These are phyloP conservation scores for Fusarium incarnatum DNA, from an alignment of 2,329 filamentous ascomycete species.

Conservation along the genomic window DNA sequence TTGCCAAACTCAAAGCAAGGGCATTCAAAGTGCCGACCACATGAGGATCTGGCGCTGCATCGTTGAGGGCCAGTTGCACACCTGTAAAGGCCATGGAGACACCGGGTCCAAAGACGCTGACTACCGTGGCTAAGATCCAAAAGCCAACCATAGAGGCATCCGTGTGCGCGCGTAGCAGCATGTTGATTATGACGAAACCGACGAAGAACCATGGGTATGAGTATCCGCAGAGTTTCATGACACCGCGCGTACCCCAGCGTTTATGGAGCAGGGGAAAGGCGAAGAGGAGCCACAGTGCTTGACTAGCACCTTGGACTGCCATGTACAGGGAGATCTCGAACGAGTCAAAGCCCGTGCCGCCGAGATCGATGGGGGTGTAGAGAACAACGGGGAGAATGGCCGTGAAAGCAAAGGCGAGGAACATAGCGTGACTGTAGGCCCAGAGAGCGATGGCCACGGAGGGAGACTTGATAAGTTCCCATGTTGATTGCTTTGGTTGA, in stretches of 20 bases:
- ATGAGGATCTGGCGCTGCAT: slow-evolving; percentile 73
- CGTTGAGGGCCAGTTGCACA: slow-evolving; percentile 79
- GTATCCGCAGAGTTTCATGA: slow-evolving; percentile 67
- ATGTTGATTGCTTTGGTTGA: slow-evolving; percentile 38
- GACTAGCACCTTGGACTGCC: slow-evolving; percentile 71
- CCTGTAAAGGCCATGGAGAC: slow-evolving; percentile 78
- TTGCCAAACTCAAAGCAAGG: slow-evolving; percentile 65
- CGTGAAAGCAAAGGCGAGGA: slow-evolving; percentile 78
- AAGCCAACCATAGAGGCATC: slow-evolving; percentile 58
- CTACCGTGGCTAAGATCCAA: slow-evolving; percentile 61
- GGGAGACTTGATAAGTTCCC: slow-evolving; percentile 67
- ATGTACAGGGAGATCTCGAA: slow-evolving; percentile 75
- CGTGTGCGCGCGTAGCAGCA: slow-evolving; percentile 54
- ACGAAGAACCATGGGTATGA: slow-evolving; percentile 74
- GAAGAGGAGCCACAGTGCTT: slow-evolving; percentile 78
- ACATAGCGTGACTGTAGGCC: slow-evolving; percentile 73
- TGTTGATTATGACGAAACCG: slow-evolving; percentile 67
- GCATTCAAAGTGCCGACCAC: slow-evolving; percentile 79
- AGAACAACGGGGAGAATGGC: slow-evolving; percentile 76
- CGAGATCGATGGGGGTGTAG: slow-evolving; percentile 70
- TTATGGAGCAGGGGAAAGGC: slow-evolving; percentile 76
- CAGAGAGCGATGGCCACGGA: slow-evolving; percentile 75
- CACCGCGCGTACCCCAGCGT: slow-evolving; percentile 72
- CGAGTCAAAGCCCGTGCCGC: slow-evolving; percentile 73
- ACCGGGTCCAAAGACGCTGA: slow-evolving; percentile 67